A percentile compares a stretch with the other conserved stretches of the same genome.
Evolutionary conservation across 192 early-diverging fungal species (phyloP).

Genomic region (Allomyces macrogynus): DNA sequence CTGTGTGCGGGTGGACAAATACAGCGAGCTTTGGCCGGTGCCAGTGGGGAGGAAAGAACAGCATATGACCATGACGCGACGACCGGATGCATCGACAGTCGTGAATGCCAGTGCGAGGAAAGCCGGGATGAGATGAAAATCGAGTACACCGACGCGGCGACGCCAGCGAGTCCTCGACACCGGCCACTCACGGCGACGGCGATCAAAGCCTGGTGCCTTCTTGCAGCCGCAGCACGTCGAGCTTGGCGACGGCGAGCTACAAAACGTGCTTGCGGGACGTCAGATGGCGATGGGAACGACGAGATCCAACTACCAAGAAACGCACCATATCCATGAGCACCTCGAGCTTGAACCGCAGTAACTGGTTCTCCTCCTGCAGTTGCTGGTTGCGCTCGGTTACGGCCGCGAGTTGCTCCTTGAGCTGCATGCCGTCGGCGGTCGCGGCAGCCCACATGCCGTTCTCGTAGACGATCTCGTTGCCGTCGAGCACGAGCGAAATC

Average conservation of each 20-base stretch:
- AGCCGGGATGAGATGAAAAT: too few species aligned
- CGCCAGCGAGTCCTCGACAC: too few species aligned
- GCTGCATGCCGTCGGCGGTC: background rate
- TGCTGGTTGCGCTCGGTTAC: background rate
- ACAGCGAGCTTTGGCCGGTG: too few species aligned
- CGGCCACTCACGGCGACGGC: too few species aligned
- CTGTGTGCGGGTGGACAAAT: too few species aligned
- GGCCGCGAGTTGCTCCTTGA: background rate
- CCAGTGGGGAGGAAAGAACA: too few species aligned
- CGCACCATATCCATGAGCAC: background rate
- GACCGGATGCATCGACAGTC: too few species aligned
- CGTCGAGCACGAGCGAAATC: background rate
- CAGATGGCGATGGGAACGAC: background rate
- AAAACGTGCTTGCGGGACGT: background rate
- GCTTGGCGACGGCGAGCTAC: background rate
- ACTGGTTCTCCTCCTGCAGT: background rate
- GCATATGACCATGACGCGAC: too few species aligned
- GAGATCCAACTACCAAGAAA: background rate
- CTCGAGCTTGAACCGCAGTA: background rate
- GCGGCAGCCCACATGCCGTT: background rate
- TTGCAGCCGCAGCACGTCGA: slow-evolving; percentile 1
- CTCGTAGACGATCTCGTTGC: background rate
- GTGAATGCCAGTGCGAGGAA: too few species aligned
- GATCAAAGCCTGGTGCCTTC: background rate
- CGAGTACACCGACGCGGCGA: too few species aligned